Evolutionary conservation across 257 asterid species (phyloP).

Genomic region (Penstemon barbatus): DNA sequence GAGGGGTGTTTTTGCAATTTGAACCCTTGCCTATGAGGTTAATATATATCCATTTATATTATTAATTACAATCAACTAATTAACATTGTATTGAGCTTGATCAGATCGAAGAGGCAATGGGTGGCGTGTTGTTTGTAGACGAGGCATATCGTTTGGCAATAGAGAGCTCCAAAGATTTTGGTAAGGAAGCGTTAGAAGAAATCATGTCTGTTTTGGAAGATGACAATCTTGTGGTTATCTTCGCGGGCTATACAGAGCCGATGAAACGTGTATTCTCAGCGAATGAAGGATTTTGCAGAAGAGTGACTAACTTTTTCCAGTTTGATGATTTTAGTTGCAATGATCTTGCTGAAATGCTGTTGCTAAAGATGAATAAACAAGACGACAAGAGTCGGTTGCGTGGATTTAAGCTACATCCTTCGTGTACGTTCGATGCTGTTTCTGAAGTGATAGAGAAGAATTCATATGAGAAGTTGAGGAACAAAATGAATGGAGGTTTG

Average conservation of each 20-base stretch:
- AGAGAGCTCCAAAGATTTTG: slow-evolving; percentile 68
- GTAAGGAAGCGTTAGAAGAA: slow-evolving; percentile 89
- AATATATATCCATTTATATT: neutral
- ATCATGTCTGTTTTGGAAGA: slow-evolving; percentile 89
- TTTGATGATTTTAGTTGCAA: slow-evolving; percentile 60
- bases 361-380: slow-evolving; percentile 70
- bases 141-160: slow-evolving; percentile 82
- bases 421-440: slow-evolving; percentile 51
- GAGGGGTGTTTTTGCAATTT: neutral
- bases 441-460: slow-evolving; percentile 48
- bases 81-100: neutral
- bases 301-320: slow-evolving; percentile 73
- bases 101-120: slow-evolving; percentile 89
- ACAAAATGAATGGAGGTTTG: slow-evolving; percentile 85
- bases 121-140: slow-evolving; percentile 91
- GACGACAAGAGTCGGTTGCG: slow-evolving; percentile 49
- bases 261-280: slow-evolving; percentile 82
- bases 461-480: slow-evolving; percentile 60
- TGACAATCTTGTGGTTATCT: slow-evolving; percentile 70
- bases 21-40: neutral
- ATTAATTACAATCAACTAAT: no score
- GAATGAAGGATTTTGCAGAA: slow-evolving; percentile 79
- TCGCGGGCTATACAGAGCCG: slow-evolving; percentile 88
- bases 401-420: slow-evolving; percentile 66
- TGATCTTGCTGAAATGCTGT: slow-evolving; percentile 77